Evolutionary conservation across 257 asterid species (phyloP).

Genomic region (Fraxinus americana): DNA sequence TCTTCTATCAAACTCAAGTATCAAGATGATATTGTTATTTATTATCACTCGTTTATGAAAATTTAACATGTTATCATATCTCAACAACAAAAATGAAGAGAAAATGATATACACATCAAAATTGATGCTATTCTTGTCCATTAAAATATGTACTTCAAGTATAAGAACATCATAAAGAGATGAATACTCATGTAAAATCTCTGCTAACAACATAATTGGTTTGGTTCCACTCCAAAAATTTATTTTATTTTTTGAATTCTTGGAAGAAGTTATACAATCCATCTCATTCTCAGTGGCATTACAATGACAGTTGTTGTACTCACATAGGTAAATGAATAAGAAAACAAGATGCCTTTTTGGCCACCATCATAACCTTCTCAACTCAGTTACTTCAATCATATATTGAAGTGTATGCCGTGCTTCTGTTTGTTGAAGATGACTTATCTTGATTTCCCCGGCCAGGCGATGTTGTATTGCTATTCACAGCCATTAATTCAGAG

Average conservation of each 20-base stretch:
- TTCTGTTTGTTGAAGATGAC: constrained; percentile 44
- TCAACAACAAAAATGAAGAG: not conserved
- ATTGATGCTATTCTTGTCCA: not conserved
- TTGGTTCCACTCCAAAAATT: not conserved
- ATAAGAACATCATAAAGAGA: not conserved
- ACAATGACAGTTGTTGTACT: not conserved
- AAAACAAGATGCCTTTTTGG: not conserved
- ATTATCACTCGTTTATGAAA: not conserved
- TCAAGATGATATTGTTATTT: not conserved
- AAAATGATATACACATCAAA: not conserved
- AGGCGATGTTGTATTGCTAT: constrained; percentile 28
- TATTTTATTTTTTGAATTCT: not conserved
- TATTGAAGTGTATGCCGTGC: constrained; percentile 49
- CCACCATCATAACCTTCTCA: not conserved
- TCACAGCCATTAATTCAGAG: constrained; percentile 38
- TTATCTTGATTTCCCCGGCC: constrained; percentile 38
- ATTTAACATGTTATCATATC: not conserved
- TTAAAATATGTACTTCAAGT: not conserved
- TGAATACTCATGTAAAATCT: not conserved
- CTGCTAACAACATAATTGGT: not conserved
- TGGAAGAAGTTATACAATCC: not conserved
- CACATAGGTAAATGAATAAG: not conserved
- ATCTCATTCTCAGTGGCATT: not conserved
- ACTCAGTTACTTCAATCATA: constrained; percentile 53
- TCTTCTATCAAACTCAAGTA: not conserved